Conservation (phyloP, 108 stramenopile species). For the Pseudonitzschia multistriata region DNA sequence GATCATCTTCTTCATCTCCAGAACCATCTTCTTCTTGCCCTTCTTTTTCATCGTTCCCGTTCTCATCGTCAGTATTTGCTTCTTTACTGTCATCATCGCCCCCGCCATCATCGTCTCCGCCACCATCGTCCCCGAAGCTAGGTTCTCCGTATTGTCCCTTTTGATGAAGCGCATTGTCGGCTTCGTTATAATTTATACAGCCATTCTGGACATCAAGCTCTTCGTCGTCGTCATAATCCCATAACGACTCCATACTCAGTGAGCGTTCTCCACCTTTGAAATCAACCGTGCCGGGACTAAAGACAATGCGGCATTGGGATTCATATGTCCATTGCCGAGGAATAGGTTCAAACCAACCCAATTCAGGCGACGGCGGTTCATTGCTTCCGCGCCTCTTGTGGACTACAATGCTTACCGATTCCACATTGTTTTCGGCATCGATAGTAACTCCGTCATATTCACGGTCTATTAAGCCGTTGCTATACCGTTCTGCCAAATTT, state of each 20-base stretch:
- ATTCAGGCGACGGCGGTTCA: background rate
- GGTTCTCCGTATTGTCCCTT: slow-evolving; percentile 4
- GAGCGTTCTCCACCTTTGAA: background rate
- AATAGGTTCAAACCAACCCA: background rate
- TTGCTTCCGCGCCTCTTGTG: slow-evolving; percentile 6
- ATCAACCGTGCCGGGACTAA: background rate
- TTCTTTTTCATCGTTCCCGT: background rate
- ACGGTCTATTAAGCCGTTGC: background rate
- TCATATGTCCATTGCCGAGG: slow-evolving; percentile 7
- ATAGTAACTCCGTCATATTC: background rate
- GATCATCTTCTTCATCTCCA: background rate
- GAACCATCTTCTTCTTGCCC: background rate
- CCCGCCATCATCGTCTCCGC: background rate
- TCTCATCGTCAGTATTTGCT: background rate
- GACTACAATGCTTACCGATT: slow-evolving; percentile 11
- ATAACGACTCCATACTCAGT: background rate
- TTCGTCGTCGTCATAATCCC: slow-evolving; percentile 7
- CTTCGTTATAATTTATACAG: background rate
- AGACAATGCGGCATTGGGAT: slow-evolving; percentile 7
- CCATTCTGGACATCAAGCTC: background rate
- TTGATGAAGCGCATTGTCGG: background rate
- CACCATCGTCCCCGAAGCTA: background rate
- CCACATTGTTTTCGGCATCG: slow-evolving; percentile 2
- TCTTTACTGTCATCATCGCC: background rate
- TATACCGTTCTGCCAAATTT: slow-evolving; percentile 4